A percentile compares a stretch with the other conserved stretches of the same genome.
Evolutionary conservation across 495 filamentous ascomycete genomes (phyloP).

Genomic region (Penicillium canariense): DNA sequence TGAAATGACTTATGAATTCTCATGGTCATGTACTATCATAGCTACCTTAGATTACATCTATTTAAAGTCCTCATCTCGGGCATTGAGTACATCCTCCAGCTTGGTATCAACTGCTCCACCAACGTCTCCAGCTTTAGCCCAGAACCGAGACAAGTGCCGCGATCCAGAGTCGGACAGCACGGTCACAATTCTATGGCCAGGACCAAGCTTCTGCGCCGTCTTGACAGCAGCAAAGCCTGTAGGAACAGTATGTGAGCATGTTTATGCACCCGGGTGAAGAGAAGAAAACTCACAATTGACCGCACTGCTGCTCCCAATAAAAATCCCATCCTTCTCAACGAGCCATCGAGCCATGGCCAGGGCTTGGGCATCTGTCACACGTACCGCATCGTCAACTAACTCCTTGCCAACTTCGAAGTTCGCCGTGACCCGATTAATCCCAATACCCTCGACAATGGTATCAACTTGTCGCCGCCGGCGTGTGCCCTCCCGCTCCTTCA

Average conservation of each 20-base stretch:
- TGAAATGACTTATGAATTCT: background rate
- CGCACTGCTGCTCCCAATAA: conserved; percentile 88
- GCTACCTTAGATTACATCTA: conserved; percentile 11
- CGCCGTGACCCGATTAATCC: conserved; percentile 84
- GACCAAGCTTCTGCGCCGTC: conserved; percentile 70
- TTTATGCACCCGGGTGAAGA: background rate
- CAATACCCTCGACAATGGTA: conserved; percentile 94
- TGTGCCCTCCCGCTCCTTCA: conserved; percentile 85
- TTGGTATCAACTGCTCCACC: conserved; percentile 54
- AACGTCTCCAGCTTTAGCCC: conserved; percentile 74
- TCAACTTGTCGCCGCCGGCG: conserved; percentile 87
- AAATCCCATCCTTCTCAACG: conserved; percentile 94
- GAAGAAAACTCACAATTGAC: conserved; percentile 72
- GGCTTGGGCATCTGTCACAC: conserved; percentile 90
- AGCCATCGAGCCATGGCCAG: conserved; percentile 91
- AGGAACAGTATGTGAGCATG: conserved; percentile 1
- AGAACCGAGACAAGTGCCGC: conserved; percentile 91
- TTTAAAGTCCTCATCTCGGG: conserved; percentile 35
- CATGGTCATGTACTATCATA: conserved; percentile 5
- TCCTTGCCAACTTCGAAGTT: conserved; percentile 87
- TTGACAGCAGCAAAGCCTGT: conserved; percentile 78
- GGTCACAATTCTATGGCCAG: conserved; percentile 81
- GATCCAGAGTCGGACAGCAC: conserved; percentile 89
- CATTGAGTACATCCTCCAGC: conserved; percentile 52
- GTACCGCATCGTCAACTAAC: conserved; percentile 83